These are phyloP conservation scores for Fusarium tanahbumbuense DNA, from an alignment of 2,329 filamentous ascomycete genomes.

Conservation along the genomic window DNA sequence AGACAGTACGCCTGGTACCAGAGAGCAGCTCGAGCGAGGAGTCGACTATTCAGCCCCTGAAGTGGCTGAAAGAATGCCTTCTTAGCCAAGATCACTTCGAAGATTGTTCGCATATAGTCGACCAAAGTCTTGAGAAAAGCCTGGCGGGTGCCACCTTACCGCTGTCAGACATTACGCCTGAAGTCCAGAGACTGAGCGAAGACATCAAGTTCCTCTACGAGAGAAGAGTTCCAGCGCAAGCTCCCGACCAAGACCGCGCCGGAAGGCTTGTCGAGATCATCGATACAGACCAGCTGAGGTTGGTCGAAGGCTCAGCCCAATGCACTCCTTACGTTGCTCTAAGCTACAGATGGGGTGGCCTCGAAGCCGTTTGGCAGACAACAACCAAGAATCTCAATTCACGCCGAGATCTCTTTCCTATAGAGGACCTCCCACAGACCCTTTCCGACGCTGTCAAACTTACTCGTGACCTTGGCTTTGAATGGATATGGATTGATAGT, in stretches of 20 bases:
- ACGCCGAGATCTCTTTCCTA: neutral
- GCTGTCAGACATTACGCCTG: fast-evolving
- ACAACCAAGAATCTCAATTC: neutral
- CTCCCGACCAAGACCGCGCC: neutral
- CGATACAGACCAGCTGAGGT: neutral
- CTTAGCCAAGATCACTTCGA: neutral
- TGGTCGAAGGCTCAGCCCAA: neutral
- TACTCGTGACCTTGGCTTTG: neutral
- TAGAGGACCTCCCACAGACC: neutral
- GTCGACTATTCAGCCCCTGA: neutral
- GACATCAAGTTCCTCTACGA: neutral
- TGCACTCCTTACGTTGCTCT: neutral
- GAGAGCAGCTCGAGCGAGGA: neutral
- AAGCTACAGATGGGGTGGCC: slow-evolving; percentile 9
- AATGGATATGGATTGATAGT: slow-evolving; percentile 10
- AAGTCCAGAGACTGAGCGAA: neutral
- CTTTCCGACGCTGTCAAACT: neutral
- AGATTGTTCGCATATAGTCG: neutral
- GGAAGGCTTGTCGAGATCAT: neutral
- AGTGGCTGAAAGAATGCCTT: slow-evolving; percentile 6
- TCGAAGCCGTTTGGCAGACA: slow-evolving; percentile 11
- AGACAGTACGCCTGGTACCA: fast-evolving
- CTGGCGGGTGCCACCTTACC: fast-evolving
- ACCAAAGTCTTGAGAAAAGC: fast-evolving
- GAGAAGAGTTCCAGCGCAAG: fast-evolving